A percentile compares a stretch with the other conserved stretches of the same genome.
phyloP scores from a whole-genome alignment of 192 early-diverging fungal genomes.

The Helicostylum pulchrum region DNA sequence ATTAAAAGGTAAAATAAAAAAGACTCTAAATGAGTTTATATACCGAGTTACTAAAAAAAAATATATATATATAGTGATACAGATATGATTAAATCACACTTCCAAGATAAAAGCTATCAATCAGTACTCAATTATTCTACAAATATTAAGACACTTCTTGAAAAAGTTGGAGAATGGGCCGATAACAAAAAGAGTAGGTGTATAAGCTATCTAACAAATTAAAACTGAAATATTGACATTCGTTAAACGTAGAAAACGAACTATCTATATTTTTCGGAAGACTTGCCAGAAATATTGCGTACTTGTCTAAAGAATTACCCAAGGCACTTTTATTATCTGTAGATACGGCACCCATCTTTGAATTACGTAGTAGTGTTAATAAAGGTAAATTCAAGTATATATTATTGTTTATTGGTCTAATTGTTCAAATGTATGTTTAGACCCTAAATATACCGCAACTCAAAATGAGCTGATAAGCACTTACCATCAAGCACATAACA shows the following conservation, averaged over 20 bases:
- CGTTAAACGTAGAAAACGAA: slow-evolving; percentile 7
- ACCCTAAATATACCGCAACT: slow-evolving; percentile 33
- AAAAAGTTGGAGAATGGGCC: slow-evolving; percentile 4
- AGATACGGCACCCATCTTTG: background rate
- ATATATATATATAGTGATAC: slow-evolving; percentile 11
- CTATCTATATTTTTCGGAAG: slow-evolving; percentile 9
- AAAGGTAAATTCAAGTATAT: slow-evolving; percentile 21
- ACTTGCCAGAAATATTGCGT: slow-evolving; percentile 27
- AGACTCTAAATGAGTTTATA: background rate
- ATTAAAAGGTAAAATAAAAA: background rate
- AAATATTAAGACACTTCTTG: background rate
- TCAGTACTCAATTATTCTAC: background rate
- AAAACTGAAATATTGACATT: background rate
- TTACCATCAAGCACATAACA: slow-evolving; percentile 39
- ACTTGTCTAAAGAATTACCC: slow-evolving; percentile 24
- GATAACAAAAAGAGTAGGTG: slow-evolving; percentile 7
- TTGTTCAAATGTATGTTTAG: slow-evolving; percentile 21
- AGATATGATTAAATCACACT: slow-evolving; percentile 2
- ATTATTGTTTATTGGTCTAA: background rate
- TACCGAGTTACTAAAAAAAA: background rate
- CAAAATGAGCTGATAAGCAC: slow-evolving; percentile 30
- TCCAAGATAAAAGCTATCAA: background rate
- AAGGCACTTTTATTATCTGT: background rate
- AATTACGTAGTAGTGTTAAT: slow-evolving; percentile 18
- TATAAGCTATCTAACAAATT: background rate